Evolutionary conservation across 108 stramenopile genomes (phyloP).

Genomic region (Seminavis robusta): DNA sequence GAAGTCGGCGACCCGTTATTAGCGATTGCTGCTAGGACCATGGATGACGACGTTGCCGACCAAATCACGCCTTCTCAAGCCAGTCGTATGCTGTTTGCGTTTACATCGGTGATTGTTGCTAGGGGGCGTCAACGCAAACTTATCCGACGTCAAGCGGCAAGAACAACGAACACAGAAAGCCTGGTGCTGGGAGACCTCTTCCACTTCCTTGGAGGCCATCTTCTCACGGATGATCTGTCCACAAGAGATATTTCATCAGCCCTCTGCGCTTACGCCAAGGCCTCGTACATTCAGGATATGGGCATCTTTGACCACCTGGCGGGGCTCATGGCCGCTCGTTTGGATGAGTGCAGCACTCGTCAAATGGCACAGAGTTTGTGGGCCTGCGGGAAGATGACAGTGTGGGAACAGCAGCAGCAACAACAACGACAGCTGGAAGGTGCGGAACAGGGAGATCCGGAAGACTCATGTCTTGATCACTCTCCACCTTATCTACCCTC

Average conservation of each 20-base stretch:
- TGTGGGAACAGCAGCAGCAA: conserved; percentile 7
- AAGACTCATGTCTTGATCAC: not conserved
- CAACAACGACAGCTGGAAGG: not conserved
- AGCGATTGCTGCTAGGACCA: no score
- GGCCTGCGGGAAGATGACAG: conserved; percentile 72
- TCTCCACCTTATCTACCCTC: conserved; percentile 45
- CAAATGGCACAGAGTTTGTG: conserved; percentile 60
- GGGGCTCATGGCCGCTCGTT: conserved; percentile 25
- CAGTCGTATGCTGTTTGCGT: conserved; percentile 54
- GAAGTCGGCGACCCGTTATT: no score
- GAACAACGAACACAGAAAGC: no score
- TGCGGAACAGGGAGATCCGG: not conserved
- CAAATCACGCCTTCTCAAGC: conserved; percentile 40
- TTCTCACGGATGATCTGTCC: conserved; percentile 46
- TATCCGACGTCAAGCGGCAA: no score
- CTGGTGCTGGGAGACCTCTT: no score
- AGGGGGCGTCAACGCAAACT: no score
- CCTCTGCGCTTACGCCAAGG: conserved; percentile 68
- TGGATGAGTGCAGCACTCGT: conserved; percentile 29
- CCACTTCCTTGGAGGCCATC: conserved; percentile 37
- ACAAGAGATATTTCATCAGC: conserved; percentile 52
- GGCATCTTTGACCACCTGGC: conserved; percentile 70
- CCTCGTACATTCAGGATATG: conserved; percentile 54
- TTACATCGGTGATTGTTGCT: no score
- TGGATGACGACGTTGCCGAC: conserved; percentile 33